These are phyloP conservation scores for Ophiocordyceps camponoti-saundersi DNA, from an alignment of 2,329 filamentous ascomycete genomes.

Conservation along the genomic window DNA sequence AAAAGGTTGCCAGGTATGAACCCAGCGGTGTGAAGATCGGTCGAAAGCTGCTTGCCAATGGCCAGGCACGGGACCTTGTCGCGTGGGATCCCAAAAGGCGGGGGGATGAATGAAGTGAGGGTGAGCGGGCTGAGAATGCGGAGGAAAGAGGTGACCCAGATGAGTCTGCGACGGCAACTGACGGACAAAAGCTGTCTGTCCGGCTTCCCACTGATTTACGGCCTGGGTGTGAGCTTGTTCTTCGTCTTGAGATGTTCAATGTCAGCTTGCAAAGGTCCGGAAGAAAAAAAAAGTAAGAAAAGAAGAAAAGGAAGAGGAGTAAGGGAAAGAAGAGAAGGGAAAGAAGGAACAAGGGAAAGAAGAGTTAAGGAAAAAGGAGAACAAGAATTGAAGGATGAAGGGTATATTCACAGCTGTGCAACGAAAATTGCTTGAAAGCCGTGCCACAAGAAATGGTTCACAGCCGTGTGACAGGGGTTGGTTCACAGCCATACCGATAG, in stretches of 20 bases:
- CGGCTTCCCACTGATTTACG: not conserved
- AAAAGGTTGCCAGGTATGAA: conserved; percentile 19
- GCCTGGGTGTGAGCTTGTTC: not conserved
- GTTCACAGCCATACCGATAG: not conserved
- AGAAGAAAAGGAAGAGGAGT: no score
- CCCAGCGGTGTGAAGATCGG: conserved; percentile 11
- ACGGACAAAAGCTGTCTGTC: not conserved
- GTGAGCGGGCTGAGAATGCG: conserved; percentile 1
- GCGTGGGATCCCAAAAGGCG: conserved; percentile 11
- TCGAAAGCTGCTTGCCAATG: conserved; percentile 18
- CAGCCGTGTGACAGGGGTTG: not conserved
- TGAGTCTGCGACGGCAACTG: not conserved
- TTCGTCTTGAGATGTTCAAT: not conserved
- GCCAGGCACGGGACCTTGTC: conserved; percentile 14
- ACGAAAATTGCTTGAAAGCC: no score
- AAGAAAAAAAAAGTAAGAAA: not conserved
- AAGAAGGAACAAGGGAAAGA: no score
- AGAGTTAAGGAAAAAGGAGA: no score
- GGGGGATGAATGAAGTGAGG: conserved; percentile 3
- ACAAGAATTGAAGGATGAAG: no score
- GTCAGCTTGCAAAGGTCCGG: not conserved
- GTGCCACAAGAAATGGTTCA: no score
- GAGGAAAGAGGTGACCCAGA: not conserved
- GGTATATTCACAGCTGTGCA: no score
- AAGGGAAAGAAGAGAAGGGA: no score